Evolutionary conservation across 306 rosid genomes (phyloP), one percentile per base, ranked within the genome.

Genomic region (Pueraria montana): DNA sequence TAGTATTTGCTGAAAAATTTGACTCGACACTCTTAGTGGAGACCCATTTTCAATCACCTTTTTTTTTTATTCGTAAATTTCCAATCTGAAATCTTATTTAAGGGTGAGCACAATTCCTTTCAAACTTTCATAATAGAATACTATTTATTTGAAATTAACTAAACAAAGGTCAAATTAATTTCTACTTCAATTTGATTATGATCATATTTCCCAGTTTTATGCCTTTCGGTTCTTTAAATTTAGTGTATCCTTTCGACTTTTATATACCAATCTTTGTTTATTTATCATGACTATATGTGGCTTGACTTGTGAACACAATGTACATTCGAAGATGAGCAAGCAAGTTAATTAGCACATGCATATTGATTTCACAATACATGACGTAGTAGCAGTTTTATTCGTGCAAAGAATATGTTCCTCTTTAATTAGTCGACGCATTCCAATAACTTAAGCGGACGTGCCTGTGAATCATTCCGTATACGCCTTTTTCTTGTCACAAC

Each of bases 381-480:
- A 56, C 23, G 59, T 26, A 13, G 14, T 34, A 43, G 18, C 72
- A 18, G 64, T 72, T 72, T 10, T 21, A 16, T 69, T 62, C 18
- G 69, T 63, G 70, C 80, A 78, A 78, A 78, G 80, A 71, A 78
- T 72, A 77, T 78, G 72, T 72, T 78, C 87, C 38, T 78, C 13
- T 59, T 80, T 34, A 27, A 27, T 83, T 30, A 3, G 11, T 34
- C 2, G 17, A 52, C 5, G 53, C 73, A 20, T 62, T 62, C 58
- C 73, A 48, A 32, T 7, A 64, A 71, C 49, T n/a, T n/a, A n/a
- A n/a, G 46, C 38, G 0, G 10, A 16, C 38, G 43, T 23, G 16
- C 17, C 21, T n/a, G 11, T 34, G 65, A 38, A 23, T 34, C 61
- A 40, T 67, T 43, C 63, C 21, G 20, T 45, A 14, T 27, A 30